Evolutionary conservation across 2,329 filamentous ascomycete genomes (phyloP).

Genomic region (Cryphonectria japonica): DNA sequence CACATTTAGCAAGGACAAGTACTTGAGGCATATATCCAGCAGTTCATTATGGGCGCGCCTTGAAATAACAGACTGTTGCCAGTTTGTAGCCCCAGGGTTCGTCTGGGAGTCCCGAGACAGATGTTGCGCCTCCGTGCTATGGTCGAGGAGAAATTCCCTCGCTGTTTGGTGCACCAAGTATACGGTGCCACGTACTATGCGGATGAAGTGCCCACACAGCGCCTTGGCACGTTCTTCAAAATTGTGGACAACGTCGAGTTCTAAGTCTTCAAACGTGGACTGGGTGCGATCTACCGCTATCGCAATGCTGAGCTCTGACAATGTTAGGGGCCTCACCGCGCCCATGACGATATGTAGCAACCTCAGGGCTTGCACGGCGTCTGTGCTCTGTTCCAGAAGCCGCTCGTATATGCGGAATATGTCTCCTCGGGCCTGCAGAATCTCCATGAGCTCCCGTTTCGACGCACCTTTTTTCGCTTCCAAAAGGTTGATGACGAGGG

Average conservation of each 20-base stretch:
- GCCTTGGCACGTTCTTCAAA: constrained; percentile 30
- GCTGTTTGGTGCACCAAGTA: constrained; percentile 35
- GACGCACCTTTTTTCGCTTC: constrained; percentile 27
- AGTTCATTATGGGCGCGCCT: constrained; percentile 6
- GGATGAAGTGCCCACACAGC: constrained; percentile 30
- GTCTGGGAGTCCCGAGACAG: neutral
- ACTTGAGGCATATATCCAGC: constrained; percentile 10
- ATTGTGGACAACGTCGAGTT: constrained; percentile 30
- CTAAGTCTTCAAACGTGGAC: constrained; percentile 25
- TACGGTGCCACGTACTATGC: constrained; percentile 30
- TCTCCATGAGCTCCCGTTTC: constrained; percentile 25
- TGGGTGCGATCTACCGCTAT: constrained; percentile 24
- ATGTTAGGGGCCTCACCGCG: constrained; percentile 29
- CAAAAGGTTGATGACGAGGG: constrained; percentile 31
- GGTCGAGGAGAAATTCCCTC: constrained; percentile 32
- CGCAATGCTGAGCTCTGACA: constrained; percentile 31
- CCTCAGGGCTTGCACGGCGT: constrained; percentile 24
- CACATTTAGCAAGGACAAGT: constrained; percentile 18
- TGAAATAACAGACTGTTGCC: constrained; percentile 13
- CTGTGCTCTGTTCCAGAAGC: constrained; percentile 28
- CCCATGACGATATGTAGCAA: constrained; percentile 31
- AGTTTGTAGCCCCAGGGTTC: neutral
- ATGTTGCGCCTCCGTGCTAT: neutral
- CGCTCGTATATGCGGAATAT: constrained; percentile 29
- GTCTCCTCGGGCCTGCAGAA: constrained; percentile 26